Percentiles rank a stretch among this genome's conserved stretches.
Conservation (phyloP, 768 basidiomycete species). For the Roridomyces roridus region DNA sequence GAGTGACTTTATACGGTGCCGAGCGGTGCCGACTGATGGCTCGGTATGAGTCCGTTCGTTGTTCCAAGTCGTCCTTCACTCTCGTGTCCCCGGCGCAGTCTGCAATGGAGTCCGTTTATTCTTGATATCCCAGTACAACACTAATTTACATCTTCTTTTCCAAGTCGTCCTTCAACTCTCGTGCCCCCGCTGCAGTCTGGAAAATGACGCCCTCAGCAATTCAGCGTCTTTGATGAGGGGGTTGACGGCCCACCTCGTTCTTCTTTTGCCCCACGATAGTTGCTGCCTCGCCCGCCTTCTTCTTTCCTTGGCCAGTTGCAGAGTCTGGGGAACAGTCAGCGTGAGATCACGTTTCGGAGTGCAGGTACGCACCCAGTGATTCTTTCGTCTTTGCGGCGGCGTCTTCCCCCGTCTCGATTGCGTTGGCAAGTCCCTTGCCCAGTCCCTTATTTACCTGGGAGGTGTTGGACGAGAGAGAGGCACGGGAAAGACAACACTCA, state of each 20-base stretch:
- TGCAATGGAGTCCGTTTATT: too few relatives aligned
- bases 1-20: neutral
- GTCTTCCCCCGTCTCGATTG: constrained; percentile 53
- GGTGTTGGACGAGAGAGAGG: neutral
- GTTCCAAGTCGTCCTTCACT: too few relatives aligned
- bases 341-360: too few relatives aligned
- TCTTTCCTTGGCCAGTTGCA: constrained; percentile 37
- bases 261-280: constrained; percentile 29
- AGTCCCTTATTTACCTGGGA: constrained; percentile 50
- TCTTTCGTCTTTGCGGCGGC: constrained; percentile 48
- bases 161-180: constrained; percentile 42
- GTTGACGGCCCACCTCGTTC: constrained; percentile 21
- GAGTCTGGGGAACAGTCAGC: constrained; percentile 32
- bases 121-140: too few relatives aligned
- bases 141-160: constrained; percentile 32
- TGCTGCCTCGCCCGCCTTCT: constrained; percentile 42
- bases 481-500: constrained; percentile 22
- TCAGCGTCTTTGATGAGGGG: too few relatives aligned
- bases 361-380: constrained; percentile 39
- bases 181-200: constrained; percentile 41
- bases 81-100: too few relatives aligned
- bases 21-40: neutral
- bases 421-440: constrained; percentile 51
- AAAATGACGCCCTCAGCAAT: neutral
- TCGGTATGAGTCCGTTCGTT: neutral